Evolutionary conservation across 257 asterid genomes (phyloP).

Genomic region (Ilex aquifolium): DNA sequence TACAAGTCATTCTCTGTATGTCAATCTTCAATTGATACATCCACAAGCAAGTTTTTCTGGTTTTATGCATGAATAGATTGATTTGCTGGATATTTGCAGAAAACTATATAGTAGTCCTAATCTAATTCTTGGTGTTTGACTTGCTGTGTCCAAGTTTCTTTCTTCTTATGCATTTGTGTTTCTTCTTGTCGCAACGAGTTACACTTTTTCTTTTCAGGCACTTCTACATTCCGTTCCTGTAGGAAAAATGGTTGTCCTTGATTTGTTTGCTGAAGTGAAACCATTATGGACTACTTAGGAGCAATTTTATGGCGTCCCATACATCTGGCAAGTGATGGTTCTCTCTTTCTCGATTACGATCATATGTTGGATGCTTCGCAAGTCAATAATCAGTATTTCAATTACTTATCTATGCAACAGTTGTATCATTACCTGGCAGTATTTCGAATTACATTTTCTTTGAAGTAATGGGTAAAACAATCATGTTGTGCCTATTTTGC

Average conservation of each 20-base stretch:
- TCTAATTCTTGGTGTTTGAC: neutral
- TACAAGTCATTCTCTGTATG: too few species aligned
- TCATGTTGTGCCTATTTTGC: too few species aligned
- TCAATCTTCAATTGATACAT: too few species aligned
- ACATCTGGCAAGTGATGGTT: slow-evolving; percentile 48
- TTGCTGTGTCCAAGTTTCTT: neutral
- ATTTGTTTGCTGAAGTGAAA: slow-evolving; percentile 78
- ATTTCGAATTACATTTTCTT: too few species aligned
- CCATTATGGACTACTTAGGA: slow-evolving; percentile 80
- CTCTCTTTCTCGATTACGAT: slow-evolving; percentile 5
- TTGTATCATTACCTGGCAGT: too few species aligned
- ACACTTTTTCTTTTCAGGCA: slow-evolving; percentile 50
- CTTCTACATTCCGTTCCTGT: slow-evolving; percentile 84
- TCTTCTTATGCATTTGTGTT: neutral
- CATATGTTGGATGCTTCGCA: neutral
- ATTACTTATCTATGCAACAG: neutral
- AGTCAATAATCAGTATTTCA: neutral
- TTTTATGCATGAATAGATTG: neutral
- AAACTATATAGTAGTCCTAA: neutral
- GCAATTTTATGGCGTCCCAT: slow-evolving; percentile 78
- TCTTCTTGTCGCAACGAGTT: neutral
- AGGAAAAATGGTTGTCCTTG: slow-evolving; percentile 79
- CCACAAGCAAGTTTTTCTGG: too few species aligned
- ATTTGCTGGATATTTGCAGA: neutral
- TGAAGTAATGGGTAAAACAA: too few species aligned